Percentiles rank a stretch among this genome's conserved stretches.
Conservation (phyloP, 176 grass and related monocot species). For the Chloris gayana region DNA sequence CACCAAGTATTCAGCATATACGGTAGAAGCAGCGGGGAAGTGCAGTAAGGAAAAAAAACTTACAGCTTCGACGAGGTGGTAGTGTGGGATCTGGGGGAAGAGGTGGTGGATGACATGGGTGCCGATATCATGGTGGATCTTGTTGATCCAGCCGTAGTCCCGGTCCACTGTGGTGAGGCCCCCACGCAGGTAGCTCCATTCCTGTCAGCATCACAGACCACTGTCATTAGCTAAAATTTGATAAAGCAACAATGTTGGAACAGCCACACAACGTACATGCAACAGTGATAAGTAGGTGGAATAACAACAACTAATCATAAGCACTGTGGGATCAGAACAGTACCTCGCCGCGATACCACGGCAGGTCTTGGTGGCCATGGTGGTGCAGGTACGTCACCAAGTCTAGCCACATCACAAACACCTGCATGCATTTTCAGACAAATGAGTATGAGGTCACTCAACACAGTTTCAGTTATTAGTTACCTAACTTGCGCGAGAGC, state of each 20-base stretch:
- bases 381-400: conserved; percentile 92
- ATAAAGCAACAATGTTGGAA: neutral
- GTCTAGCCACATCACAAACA: conserved; percentile 86
- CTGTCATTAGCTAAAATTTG: neutral
- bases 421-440: conserved; percentile 40
- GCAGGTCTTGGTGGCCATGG: conserved; percentile 64
- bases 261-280: neutral
- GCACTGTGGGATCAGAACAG: neutral
- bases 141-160: conserved; percentile 96
- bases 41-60: neutral
- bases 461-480: neutral
- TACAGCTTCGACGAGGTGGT: conserved; percentile 83
- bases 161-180: conserved; percentile 78
- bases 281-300: neutral
- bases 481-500: neutral
- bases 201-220: conserved; percentile 31
- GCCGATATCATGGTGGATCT: conserved; percentile 90
- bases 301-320: too few relatives aligned
- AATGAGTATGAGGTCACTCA: neutral
- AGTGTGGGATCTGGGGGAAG: conserved; percentile 93
- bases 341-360: conserved; percentile 89
- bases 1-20: neutral
- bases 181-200: conserved; percentile 92
- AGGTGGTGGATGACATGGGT: conserved; percentile 97
- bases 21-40: neutral